Evolutionary conservation across 331 rosid species (phyloP).

Genomic region (Malus hybrid): DNA sequence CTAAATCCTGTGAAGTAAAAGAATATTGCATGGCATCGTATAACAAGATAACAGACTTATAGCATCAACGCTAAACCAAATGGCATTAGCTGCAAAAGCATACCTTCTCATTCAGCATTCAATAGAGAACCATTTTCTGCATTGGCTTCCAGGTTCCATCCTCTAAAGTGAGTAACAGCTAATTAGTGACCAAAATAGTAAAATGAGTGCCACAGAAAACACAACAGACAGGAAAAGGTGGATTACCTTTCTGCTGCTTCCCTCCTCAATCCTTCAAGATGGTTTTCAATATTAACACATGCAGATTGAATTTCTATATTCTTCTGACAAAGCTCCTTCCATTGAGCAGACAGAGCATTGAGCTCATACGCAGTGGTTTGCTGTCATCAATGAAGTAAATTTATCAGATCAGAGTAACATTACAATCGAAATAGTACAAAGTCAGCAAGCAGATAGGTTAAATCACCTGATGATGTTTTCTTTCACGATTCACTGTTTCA

Average conservation of each 20-base stretch:
- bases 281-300: constrained; percentile 57
- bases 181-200: constrained; percentile 7
- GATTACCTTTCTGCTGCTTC: constrained; percentile 70
- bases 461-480: constrained; percentile 91
- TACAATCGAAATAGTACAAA: neutral
- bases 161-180: constrained; percentile 29
- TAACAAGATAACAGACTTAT: neutral
- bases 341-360: constrained; percentile 78
- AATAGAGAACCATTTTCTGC: constrained; percentile 39
- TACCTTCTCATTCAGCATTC: constrained; percentile 40
- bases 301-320: constrained; percentile 75
- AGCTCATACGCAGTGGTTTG: constrained; percentile 93
- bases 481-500: constrained; percentile 89
- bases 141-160: constrained; percentile 64
- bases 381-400: constrained; percentile 31
- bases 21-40: too few relatives aligned
- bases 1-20: neutral
- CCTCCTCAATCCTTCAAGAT: constrained; percentile 44
- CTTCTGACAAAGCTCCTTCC: constrained; percentile 87
- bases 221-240: neutral
- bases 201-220: constrained; percentile 11
- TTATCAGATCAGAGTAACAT: constrained; percentile 1
- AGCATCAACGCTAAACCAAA: neutral
- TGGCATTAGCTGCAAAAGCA: neutral
- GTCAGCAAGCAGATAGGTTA: constrained; percentile 1